Evolutionary conservation across 768 basidiomycete genomes (phyloP).

Genomic region (Suillus weaverae): DNA sequence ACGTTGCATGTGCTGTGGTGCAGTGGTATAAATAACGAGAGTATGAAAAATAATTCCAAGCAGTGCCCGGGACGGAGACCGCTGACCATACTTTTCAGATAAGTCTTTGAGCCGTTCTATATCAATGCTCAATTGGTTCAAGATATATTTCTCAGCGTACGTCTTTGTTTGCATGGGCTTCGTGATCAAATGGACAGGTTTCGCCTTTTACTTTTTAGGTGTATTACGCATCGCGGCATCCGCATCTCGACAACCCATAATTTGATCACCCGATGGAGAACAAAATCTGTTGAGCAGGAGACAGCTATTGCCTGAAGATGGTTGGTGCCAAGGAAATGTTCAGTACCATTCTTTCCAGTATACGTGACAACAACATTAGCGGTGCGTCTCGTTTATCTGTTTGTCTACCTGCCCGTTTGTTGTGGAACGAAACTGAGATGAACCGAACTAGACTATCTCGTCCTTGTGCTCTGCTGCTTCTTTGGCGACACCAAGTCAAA

Average conservation of each 20-base stretch:
- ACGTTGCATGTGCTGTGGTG: neutral
- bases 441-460: conserved; percentile 46
- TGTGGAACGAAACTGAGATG: neutral
- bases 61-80: neutral
- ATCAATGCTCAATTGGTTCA: neutral
- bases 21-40: neutral
- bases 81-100: neutral
- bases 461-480: conserved; percentile 59
- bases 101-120: neutral
- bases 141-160: neutral
- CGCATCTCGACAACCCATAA: conserved; percentile 29
- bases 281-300: conserved; percentile 36
- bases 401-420: neutral
- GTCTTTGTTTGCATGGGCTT: neutral
- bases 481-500: conserved; percentile 41
- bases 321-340: conserved; percentile 47
- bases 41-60: neutral
- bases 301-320: conserved; percentile 40
- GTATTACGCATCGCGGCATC: neutral
- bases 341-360: conserved; percentile 46
- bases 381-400: conserved; percentile 37
- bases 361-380: conserved; percentile 54
- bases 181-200: neutral
- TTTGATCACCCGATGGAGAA: conserved; percentile 46
- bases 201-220: neutral